Base-by-base conservation (phyloP, 2,329 filamentous ascomycete species). In the Mariannaea elegans region DNA sequence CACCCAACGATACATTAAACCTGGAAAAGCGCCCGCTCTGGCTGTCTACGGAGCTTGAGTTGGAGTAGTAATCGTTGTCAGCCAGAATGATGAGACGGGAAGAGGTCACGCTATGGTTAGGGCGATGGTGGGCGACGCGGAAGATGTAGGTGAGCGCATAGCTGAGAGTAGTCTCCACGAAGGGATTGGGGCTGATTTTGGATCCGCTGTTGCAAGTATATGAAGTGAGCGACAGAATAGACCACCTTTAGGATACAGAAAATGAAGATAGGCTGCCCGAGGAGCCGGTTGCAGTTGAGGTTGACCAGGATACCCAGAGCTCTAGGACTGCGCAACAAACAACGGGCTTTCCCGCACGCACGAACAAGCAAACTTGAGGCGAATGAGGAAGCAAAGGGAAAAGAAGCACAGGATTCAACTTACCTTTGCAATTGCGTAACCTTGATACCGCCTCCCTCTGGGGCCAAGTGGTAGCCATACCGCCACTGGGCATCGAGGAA, bases 61-160 rank as follows among this genome's bases (percentile, higher is more conserved):
- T 87, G 4, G 95, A 97, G 81, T 98, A 99, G 84, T 99, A 99
- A 80, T 96, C 92, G 72, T 95, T 94, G 78, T 97, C 93, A 61
- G 95, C 94, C 32, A 98, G 86, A 74, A 99, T 94, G 62, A 91
- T 93, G 75, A 98, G 86, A 13, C 87, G 87, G 27, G 90, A 80
- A 4, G 93, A 87, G 13, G 84, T 83, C 71, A 95, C 87, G 72
- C 78, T 84, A 67, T 79, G 76, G 34, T 71, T 67, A 6, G 78
- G 70, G 41, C 72, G 71, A 50, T 77, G 73, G 6, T 65, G 56
- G 67, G 77, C 71, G 64, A 81, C 62, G 48, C 76, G 74, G 74
- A 82, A 75, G 78, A 92, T 88, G 78, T 97, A 97, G 55, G 90
- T 95, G 69, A 98, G 85, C 55, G 87, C 91, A 80, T 97, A 98